Evolutionary conservation across 2,329 filamentous ascomycete species (phyloP), one percentile per base, ranked within the genome.

Genomic region (Herpotrichia juniperi): DNA sequence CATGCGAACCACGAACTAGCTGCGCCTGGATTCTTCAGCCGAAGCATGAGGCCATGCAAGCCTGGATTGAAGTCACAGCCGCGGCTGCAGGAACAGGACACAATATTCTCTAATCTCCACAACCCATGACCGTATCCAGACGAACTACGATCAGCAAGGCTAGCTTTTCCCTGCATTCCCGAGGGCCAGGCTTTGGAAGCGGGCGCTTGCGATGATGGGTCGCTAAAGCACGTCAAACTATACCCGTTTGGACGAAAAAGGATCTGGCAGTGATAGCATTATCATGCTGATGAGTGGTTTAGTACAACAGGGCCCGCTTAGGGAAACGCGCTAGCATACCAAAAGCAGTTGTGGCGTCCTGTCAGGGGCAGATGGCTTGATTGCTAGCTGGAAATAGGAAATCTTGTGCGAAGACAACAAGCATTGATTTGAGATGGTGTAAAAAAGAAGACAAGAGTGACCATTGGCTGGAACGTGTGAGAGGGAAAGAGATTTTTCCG

Each of bases 331-430:
- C 34, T 12, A 37, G 9, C 16, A 4, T 4, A 12, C 16, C 34
- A 40, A 19, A 35, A 35, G 49, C 43, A 28, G 35, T 47, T 39
- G 44, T 51, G 35, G 49, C 49, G 43, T 28, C 1, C 31, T 51
- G 26, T 43, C 26, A 46, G 48, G 48, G 48, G 42, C 26, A 43
- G 12, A 22, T 5, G 34, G 30, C 17, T 46, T 42, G 40, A 39
- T 25, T 24, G 17, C 42, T 10, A 16, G 17, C 34, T 16, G 17
- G 28, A 32, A 25, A 46, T 26, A 34, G 44, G 14, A 6, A 26
- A 25, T 37, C 34, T 19, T n/a, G n/a, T n/a, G 28, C 28, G 28
- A 9, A 10, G 39, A 42, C 24, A 10, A 28, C 10, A 28, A 4
- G 21, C 4, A 14, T 14, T 42, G 39, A 42, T 19, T 35, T 35